Conservation (phyloP, 1,284 basidiomycete genomes). For the Ganoderma resinaceum region DNA sequence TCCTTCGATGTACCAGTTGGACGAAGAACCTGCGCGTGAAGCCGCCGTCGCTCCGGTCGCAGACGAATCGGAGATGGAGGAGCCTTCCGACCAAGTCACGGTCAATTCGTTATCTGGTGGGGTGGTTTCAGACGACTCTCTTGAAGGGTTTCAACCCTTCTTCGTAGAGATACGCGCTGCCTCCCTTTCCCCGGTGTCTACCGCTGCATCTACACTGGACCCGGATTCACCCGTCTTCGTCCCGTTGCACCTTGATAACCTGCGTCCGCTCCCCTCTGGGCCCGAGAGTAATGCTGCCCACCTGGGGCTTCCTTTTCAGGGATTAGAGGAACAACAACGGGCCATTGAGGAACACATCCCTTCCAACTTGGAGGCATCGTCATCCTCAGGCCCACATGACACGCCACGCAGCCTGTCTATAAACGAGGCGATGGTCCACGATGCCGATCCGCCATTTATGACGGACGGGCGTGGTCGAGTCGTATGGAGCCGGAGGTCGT, state of each 20-base stretch:
- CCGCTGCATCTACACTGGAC: slow-evolving; percentile 5
- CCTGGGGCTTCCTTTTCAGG: not conserved
- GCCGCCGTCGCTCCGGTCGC: not conserved
- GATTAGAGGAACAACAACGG: not conserved
- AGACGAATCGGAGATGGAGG: slow-evolving; percentile 4
- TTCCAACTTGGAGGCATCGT: not conserved
- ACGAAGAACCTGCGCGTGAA: slow-evolving; percentile 10
- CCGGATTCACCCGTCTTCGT: slow-evolving; percentile 21
- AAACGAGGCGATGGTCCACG: slow-evolving; percentile 32
- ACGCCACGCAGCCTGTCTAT: not conserved
- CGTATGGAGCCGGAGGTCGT: slow-evolving; percentile 57
- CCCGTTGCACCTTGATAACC: slow-evolving; percentile 21
- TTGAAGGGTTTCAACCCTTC: not conserved
- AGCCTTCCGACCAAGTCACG: not conserved
- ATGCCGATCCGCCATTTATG: slow-evolving; percentile 63
- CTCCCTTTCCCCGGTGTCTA: not conserved
- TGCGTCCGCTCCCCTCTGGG: slow-evolving; percentile 18
- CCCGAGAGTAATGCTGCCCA: slow-evolving; percentile 4
- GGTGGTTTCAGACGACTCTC: not conserved
- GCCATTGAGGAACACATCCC: not conserved
- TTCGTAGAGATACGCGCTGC: not conserved
- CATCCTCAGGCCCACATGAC: not conserved
- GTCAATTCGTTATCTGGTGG: not conserved
- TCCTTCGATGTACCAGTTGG: slow-evolving; percentile 15
- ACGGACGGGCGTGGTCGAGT: slow-evolving; percentile 59